phyloP scores from a whole-genome alignment of 176 grass and related monocot species.

The Triticum dicoccoides region DNA sequence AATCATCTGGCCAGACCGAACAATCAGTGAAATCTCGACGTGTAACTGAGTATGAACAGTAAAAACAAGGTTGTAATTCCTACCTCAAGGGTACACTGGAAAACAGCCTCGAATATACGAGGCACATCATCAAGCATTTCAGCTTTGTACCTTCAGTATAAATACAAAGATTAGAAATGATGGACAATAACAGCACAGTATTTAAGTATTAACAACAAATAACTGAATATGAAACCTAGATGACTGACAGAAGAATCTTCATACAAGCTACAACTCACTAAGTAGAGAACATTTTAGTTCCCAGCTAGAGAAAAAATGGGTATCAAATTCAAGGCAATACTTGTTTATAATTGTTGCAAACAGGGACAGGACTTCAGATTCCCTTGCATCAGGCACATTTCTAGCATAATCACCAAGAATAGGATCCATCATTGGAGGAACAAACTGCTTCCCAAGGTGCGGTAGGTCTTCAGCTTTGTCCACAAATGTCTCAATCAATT shows the following conservation, averaged over 20 bases:
- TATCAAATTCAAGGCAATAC: slow-evolving; percentile 41
- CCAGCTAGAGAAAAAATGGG: slow-evolving; percentile 14
- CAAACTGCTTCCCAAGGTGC: slow-evolving; percentile 94
- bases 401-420: slow-evolving; percentile 93
- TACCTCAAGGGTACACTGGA: slow-evolving; percentile 98
- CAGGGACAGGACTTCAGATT: slow-evolving; percentile 97
- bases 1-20: slow-evolving; percentile 74
- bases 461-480: slow-evolving; percentile 99
- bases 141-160: slow-evolving; percentile 70
- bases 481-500: slow-evolving; percentile 98
- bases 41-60: background rate
- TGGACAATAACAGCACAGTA: background rate
- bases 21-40: background rate
- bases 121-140: slow-evolving; percentile 93
- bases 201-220: background rate
- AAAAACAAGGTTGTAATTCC: slow-evolving; percentile 15
- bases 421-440: slow-evolving; percentile 99
- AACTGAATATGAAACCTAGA: background rate
- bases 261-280: background rate
- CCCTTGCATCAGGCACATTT: slow-evolving; percentile 98
- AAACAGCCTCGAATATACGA: slow-evolving; percentile 96
- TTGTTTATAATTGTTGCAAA: slow-evolving; percentile 99
- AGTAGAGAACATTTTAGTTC: background rate
- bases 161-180: slow-evolving; percentile 22
- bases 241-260: slow-evolving; percentile 4